Base-by-base conservation (phyloP, 106 monocot genomes). In the Dioscorea alata region DNA sequence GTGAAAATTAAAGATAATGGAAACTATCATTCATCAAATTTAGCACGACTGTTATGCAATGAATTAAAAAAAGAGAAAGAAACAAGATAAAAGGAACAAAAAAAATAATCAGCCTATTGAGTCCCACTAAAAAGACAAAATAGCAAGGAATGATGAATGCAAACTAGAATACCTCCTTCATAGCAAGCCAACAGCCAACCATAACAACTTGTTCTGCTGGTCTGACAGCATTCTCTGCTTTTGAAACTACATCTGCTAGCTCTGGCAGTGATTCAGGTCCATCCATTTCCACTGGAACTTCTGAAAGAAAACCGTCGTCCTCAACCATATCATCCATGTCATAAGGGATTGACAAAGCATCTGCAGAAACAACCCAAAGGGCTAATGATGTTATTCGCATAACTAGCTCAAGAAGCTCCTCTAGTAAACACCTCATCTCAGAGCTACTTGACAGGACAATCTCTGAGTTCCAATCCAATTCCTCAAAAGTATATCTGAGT, bases 131-230 rank as follows among this genome's bases (percentile, higher is more conserved):
- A 54, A 14, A 5, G 15, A 54, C 2, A 33, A 64, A 33, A 64
- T 14, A 17, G 63, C 4, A 64, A n/a, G 33, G 13, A 64, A 16
- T 32, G 22, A 28, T 16, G 56, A 32, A 57, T 22, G n/a, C 15
- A 33, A 13, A 56, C 28, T 32, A 33, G 6, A n/a, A 73, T 71
- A 99, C 99, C 99, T 99, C 99, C 66, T 99, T 99, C 99, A 99
- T 93, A 23, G 99, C 89, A 78, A 99, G 93, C 99, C 99, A 99
- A 60, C 93, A 99, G 34, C 93, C 99, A 74, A 99, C 99, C 99
- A 99, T 99, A 70, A 99, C 83, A 78, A 78, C 75, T 49, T 99
- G 99, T 52, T 88, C 81, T 15, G 76, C 63, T 66, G 80, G 83
- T 80, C 73, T 81, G 9, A n/a, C 74, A 62, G 81, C 71, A 64